phyloP scores from a whole-genome alignment of 495 filamentous ascomycete species.

The Cudoniella acicularis region DNA sequence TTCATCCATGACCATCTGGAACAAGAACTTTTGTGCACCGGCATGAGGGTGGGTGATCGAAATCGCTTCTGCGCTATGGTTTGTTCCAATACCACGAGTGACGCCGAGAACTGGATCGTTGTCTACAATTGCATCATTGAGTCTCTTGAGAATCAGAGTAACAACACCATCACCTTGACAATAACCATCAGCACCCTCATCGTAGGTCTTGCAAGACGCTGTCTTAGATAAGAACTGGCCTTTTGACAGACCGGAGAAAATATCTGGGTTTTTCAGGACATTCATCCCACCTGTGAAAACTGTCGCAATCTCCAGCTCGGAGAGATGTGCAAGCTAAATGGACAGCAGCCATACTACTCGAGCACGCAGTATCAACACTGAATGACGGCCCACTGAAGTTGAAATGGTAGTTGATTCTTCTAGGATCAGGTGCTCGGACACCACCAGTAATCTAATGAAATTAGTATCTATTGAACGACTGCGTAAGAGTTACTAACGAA shows the following conservation, averaged over 20 bases:
- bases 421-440: constrained; percentile 83
- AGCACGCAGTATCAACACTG: constrained; percentile 84
- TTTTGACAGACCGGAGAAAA: constrained; percentile 51
- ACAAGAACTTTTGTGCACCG: constrained; percentile 54
- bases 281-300: constrained; percentile 38
- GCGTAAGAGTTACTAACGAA: constrained; percentile 34
- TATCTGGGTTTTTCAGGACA: constrained; percentile 40
- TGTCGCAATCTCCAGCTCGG: constrained; percentile 49
- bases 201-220: constrained; percentile 57
- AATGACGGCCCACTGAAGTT: constrained; percentile 57
- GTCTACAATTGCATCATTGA: constrained; percentile 70
- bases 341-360: constrained; percentile 60
- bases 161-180: constrained; percentile 72
- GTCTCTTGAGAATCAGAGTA: constrained; percentile 67
- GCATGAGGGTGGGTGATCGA: constrained; percentile 44
- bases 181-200: constrained; percentile 70
- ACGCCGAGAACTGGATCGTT: constrained; percentile 69
- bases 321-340: constrained; percentile 79
- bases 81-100: constrained; percentile 67
- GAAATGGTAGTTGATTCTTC: constrained; percentile 59
- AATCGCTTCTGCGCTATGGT: constrained; percentile 75
- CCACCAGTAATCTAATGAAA: constrained; percentile 83
- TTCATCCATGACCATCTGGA: constrained; percentile 63
- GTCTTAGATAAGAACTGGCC: constrained; percentile 39
- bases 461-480: background rate